Evolutionary conservation across 106 monocot genomes (phyloP).

Genomic region (Dioscorea alata): DNA sequence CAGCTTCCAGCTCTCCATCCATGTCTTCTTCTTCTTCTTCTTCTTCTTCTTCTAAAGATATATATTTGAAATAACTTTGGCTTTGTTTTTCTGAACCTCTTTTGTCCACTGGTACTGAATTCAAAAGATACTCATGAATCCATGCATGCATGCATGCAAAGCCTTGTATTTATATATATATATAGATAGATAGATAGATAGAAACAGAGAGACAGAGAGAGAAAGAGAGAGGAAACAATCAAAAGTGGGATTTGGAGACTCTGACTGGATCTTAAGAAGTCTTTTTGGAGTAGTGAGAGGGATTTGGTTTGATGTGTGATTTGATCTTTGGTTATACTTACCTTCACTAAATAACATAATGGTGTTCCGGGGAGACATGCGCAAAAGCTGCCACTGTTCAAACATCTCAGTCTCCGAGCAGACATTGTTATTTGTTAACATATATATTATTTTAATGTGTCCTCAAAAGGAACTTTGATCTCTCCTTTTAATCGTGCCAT

Average conservation of each 20-base stretch:
- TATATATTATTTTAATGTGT: constrained; percentile 1
- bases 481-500: constrained; percentile 12
- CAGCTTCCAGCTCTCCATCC: background rate
- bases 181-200: background rate
- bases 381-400: constrained; percentile 55
- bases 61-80: background rate
- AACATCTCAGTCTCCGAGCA: constrained; percentile 24
- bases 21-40: background rate
- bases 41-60: too few species aligned
- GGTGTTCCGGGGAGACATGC: constrained; percentile 26
- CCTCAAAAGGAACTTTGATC: background rate
- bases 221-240: background rate
- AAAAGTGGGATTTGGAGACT: background rate
- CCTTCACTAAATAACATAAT: background rate
- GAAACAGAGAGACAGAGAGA: too few species aligned
- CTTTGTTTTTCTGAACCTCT: background rate
- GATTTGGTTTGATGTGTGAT: too few species aligned
- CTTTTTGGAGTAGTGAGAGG: too few species aligned
- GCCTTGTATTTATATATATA: constrained; percentile 5
- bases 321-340: too few species aligned
- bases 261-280: background rate
- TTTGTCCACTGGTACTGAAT: constrained; percentile 14
- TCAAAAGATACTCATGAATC: constrained; percentile 17
- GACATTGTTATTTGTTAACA: constrained; percentile 38
- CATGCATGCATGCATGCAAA: background rate